Evolutionary conservation across 2,329 filamentous ascomycete genomes (phyloP).

Genomic region (Hypoxylon sp.): DNA sequence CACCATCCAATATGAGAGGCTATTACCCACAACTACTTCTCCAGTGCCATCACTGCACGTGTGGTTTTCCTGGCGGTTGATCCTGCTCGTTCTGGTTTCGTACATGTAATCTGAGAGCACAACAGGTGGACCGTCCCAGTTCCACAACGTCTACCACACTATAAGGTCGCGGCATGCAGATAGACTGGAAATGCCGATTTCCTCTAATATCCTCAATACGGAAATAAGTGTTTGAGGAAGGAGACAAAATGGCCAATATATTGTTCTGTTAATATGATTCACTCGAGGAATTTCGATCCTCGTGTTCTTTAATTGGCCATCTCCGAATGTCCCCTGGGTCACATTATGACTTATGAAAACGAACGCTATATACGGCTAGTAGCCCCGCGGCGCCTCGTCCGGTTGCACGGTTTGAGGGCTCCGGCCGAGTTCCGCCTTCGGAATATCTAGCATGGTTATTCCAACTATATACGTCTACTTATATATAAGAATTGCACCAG

Average conservation of each 20-base stretch:
- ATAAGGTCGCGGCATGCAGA: slow-evolving; percentile 41
- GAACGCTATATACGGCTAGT: slow-evolving; percentile 17
- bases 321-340: slow-evolving; percentile 26
- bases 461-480: slow-evolving; percentile 17
- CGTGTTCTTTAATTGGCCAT: slow-evolving; percentile 30
- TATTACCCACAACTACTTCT: slow-evolving; percentile 42
- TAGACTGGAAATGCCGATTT: slow-evolving; percentile 23
- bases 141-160: slow-evolving; percentile 44
- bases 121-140: slow-evolving; percentile 43
- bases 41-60: slow-evolving; percentile 50
- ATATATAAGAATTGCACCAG: slow-evolving; percentile 18
- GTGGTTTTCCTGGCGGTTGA: slow-evolving; percentile 47
- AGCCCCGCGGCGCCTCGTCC: slow-evolving; percentile 37
- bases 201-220: slow-evolving; percentile 18
- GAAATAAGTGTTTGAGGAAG: slow-evolving; percentile 16
- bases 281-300: slow-evolving; percentile 15
- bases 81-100: slow-evolving; percentile 48
- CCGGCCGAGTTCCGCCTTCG: slow-evolving; percentile 35
- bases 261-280: slow-evolving; percentile 12
- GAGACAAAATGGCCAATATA: slow-evolving; percentile 26
- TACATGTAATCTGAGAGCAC: slow-evolving; percentile 42
- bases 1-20: slow-evolving; percentile 39
- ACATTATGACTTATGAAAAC: slow-evolving; percentile 30
- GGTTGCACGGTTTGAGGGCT: slow-evolving; percentile 23
- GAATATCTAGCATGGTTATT: slow-evolving; percentile 27